A percentile compares a stretch with the other conserved stretches of the same genome.
These are phyloP conservation scores for Polytrichum formosum DNA, from an alignment of 225 moss, liverwort and hornwort genomes.

Conservation along the genomic window DNA sequence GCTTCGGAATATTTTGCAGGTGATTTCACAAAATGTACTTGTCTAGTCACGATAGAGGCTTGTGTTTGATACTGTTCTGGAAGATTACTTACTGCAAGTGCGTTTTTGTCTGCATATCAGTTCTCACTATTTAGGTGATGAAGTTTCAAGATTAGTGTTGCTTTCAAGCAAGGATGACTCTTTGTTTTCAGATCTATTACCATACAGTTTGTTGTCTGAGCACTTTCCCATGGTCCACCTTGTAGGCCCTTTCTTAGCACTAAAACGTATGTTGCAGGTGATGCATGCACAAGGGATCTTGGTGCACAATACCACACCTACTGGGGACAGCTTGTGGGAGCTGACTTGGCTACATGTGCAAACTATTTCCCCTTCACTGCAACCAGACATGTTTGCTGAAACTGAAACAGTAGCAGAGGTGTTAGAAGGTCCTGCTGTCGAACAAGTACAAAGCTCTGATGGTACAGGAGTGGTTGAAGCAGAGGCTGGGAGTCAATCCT, in stretches of 20 bases:
- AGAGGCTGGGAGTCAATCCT: constrained; percentile 9
- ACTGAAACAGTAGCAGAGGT: constrained; percentile 38
- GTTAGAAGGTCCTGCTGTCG: constrained; percentile 11
- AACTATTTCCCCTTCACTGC: constrained; percentile 66
- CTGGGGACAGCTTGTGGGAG: constrained; percentile 87
- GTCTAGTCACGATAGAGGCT: neutral
- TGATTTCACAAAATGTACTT: constrained; percentile 6
- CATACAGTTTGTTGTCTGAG: neutral
- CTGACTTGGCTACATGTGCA: constrained; percentile 90
- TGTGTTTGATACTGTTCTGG: neutral
- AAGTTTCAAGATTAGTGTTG: too few relatives aligned
- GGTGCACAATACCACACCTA: constrained; percentile 57
- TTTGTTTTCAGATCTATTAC: neutral
- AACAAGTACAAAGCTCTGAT: constrained; percentile 5
- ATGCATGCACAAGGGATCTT: constrained; percentile 80
- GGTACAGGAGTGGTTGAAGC: constrained; percentile 16
- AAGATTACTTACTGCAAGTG: too few relatives aligned
- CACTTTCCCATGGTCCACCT: neutral
- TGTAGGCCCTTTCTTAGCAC: constrained; percentile 6
- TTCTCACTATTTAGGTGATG: too few relatives aligned
- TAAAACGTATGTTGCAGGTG: constrained; percentile 49
- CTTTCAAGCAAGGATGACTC: too few relatives aligned
- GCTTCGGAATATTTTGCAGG: constrained; percentile 84
- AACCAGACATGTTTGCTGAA: constrained; percentile 64
- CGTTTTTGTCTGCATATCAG: too few relatives aligned